Evolutionary conservation across 495 filamentous ascomycete species (phyloP).

Genomic region (Neohortaea acidophila): DNA sequence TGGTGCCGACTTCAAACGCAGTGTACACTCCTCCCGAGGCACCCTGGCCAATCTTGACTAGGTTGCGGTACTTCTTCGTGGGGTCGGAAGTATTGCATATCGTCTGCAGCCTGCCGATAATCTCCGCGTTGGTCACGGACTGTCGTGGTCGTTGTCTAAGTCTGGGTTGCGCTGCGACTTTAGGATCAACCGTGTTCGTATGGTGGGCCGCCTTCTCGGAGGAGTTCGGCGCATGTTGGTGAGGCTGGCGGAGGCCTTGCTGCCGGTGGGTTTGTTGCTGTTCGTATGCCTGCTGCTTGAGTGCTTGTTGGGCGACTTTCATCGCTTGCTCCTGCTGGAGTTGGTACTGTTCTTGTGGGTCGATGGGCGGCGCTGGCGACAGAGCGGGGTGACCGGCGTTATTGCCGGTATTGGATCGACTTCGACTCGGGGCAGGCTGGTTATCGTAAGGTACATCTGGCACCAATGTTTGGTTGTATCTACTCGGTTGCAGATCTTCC

Average conservation of each 20-base stretch:
- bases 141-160: slow-evolving; percentile 64
- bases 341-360: slow-evolving; percentile 40
- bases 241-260: slow-evolving; percentile 27
- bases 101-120: slow-evolving; percentile 62
- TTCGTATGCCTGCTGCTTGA: slow-evolving; percentile 38
- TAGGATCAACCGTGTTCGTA: slow-evolving; percentile 25
- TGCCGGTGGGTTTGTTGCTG: slow-evolving; percentile 52
- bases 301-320: slow-evolving; percentile 56
- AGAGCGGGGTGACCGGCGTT: background rate
- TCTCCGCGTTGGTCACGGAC: slow-evolving; percentile 55
- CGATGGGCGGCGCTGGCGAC: slow-evolving; percentile 5
- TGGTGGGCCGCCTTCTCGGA: slow-evolving; percentile 4
- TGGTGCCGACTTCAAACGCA: slow-evolving; percentile 68
- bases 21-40: slow-evolving; percentile 93
- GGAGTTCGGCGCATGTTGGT: slow-evolving; percentile 25
- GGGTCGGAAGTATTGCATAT: slow-evolving; percentile 88
- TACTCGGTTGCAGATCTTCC: slow-evolving; percentile 22
- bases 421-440: slow-evolving; percentile 31
- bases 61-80: slow-evolving; percentile 64
- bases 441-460: slow-evolving; percentile 32
- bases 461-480: slow-evolving; percentile 24
- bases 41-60: slow-evolving; percentile 94
- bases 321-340: slow-evolving; percentile 74
- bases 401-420: slow-evolving; percentile 26
- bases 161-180: slow-evolving; percentile 42